phyloP scores from a whole-genome alignment of 306 rosid genomes.

The Cucumis sativus region Cucumber_9930_V3 NC_026658.2:10409001-10409500 shows the following conservation, averaged over 20 bases:
- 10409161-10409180: constrained; percentile 67
- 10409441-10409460: constrained; percentile 45
- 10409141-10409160: constrained; percentile 48
- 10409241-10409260: constrained; percentile 40
- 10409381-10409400: constrained; percentile 46
- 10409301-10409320: constrained; percentile 71
- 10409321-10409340: constrained; percentile 68
- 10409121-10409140: constrained; percentile 47
- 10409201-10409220: constrained; percentile 52
- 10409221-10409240: constrained; percentile 76
- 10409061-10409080: constrained; percentile 50
- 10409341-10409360: constrained; percentile 73
- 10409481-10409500: constrained; percentile 40
- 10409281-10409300: constrained; percentile 84
- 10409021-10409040: constrained; percentile 82
- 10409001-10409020: constrained; percentile 51
- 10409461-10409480: constrained; percentile 24
- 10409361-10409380: constrained; percentile 66
- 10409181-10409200: constrained; percentile 54
- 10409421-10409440: constrained; percentile 25
- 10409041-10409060: constrained; percentile 64
- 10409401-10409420: constrained; percentile 32
- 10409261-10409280: constrained; percentile 57
- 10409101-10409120: constrained; percentile 43
- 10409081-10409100: constrained; percentile 47